Evolutionary conservation across 1,284 basidiomycete species (phyloP).

Genomic region (Cryptococcus sp.): DNA sequence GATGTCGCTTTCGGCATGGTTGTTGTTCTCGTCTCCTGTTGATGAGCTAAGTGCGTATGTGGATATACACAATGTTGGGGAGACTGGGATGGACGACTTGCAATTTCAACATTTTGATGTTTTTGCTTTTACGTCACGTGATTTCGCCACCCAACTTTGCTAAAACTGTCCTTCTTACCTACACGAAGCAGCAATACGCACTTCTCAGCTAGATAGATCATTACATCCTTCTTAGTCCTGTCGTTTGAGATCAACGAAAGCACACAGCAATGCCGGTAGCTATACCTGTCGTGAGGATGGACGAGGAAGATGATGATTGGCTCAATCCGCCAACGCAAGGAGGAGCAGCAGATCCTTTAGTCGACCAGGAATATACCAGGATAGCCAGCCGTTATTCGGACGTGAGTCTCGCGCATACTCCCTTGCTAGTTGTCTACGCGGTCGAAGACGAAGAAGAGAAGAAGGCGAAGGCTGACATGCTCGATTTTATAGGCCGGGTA

Average conservation of each 20-base stretch:
- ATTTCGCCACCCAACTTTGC: constrained; percentile 1
- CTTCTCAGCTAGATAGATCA: neutral
- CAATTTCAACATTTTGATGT: constrained; percentile 2
- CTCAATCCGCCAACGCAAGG: constrained; percentile 38
- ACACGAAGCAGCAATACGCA: too few relatives aligned
- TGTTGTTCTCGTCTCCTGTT: neutral
- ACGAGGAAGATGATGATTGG: constrained; percentile 48
- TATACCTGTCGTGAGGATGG: neutral
- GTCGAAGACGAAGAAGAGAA: neutral
- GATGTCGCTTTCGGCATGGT: constrained; percentile 89
- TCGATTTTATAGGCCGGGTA: constrained; percentile 50
- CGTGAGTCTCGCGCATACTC: constrained; percentile 30
- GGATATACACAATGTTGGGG: neutral
- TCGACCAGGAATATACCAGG: constrained; percentile 47
- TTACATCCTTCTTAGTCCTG: neutral
- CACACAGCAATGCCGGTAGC: neutral
- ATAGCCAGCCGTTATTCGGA: constrained; percentile 49
- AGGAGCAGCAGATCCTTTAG: constrained; percentile 40
- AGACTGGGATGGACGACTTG: constrained; percentile 1
- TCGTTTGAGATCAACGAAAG: neutral
- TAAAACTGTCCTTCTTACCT: neutral
- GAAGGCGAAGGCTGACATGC: neutral
- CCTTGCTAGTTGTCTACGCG: neutral
- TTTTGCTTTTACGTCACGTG: constrained; percentile 9
- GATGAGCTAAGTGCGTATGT: neutral